Evolutionary conservation across 1,284 basidiomycete species (phyloP).

Genomic region (Rhodofomes roseus): DNA sequence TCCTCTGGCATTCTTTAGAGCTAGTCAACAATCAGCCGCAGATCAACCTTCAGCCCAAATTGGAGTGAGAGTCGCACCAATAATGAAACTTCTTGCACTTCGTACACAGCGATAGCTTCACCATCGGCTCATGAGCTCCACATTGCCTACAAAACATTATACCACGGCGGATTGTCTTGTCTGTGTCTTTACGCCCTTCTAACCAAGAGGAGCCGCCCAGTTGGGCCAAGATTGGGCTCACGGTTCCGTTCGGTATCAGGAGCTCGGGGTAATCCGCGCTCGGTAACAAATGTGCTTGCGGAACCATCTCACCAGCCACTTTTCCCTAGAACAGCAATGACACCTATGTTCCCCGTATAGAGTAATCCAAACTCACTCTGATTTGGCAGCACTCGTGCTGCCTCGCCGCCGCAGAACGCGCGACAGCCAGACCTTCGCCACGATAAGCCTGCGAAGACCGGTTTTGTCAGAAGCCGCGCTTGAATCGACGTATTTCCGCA

Average conservation of each 20-base stretch:
- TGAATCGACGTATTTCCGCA: neutral
- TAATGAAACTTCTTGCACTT: constrained; percentile 18
- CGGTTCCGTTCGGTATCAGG: constrained; percentile 3
- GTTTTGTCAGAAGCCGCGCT: neutral
- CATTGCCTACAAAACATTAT: constrained; percentile 13
- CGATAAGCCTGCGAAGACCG: neutral
- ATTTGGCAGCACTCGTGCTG: neutral
- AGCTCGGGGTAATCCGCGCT: constrained; percentile 3
- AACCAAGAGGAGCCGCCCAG: constrained; percentile 17
- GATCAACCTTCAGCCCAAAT: neutral
- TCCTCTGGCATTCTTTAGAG: constrained; percentile 19
- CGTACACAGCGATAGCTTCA: constrained; percentile 14
- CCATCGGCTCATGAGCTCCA: constrained; percentile 12
- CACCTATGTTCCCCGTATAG: neutral
- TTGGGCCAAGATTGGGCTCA: constrained; percentile 11
- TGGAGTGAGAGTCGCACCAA: constrained; percentile 20
- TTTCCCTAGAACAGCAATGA: neutral
- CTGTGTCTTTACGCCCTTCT: neutral
- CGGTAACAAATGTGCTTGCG: constrained; percentile 11
- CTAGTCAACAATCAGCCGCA: constrained; percentile 1
- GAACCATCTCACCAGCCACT: constrained; percentile 14
- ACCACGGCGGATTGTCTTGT: constrained; percentile 6
- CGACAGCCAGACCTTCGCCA: neutral
- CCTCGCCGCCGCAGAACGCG: constrained; percentile 2
- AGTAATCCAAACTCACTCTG: neutral